These are phyloP conservation scores for Astrephomene gubernaculifera DNA, from an alignment of 139 green algal genomes.

Conservation along the genomic window DNA sequence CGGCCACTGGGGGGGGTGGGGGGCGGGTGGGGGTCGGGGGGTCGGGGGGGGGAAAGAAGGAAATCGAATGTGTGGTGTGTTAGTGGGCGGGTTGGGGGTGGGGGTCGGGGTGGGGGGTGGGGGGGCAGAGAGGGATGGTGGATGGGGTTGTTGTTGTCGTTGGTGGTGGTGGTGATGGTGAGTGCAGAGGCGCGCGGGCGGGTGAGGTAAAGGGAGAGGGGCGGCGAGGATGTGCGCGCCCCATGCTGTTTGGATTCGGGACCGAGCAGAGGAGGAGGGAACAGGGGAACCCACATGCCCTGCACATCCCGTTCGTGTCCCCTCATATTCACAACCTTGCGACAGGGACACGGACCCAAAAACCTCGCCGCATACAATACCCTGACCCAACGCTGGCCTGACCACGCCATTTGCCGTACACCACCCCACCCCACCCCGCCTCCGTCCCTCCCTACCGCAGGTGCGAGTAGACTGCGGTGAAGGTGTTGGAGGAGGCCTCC, in stretches of 20 bases:
- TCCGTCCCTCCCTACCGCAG: constrained; percentile 29
- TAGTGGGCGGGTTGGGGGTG: no score
- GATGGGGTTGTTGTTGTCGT: not conserved
- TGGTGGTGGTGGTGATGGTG: not conserved
- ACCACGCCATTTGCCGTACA: not conserved
- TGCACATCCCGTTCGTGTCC: no score
- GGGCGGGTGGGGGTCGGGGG: not conserved
- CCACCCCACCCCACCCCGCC: not conserved
- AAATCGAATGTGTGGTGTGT: no score
- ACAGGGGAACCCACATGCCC: no score
- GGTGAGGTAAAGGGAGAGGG: not conserved
- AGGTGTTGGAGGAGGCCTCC: constrained; percentile 73
- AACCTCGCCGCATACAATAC: no score
- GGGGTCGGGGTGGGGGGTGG: not conserved
- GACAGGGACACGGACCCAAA: no score
- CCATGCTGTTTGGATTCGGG: no score
- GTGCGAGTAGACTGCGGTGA: constrained; percentile 54
- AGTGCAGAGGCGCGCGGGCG: not conserved
- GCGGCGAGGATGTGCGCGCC: no score
- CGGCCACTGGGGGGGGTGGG: constrained; percentile 1
- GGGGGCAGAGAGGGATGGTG: not conserved
- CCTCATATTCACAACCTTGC: no score
- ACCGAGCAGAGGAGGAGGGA: no score
- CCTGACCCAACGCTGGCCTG: no score
- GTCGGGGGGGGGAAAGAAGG: not conserved